Conservation (phyloP, 2,329 filamentous ascomycete species). For the Trichoderma sp. region DNA sequence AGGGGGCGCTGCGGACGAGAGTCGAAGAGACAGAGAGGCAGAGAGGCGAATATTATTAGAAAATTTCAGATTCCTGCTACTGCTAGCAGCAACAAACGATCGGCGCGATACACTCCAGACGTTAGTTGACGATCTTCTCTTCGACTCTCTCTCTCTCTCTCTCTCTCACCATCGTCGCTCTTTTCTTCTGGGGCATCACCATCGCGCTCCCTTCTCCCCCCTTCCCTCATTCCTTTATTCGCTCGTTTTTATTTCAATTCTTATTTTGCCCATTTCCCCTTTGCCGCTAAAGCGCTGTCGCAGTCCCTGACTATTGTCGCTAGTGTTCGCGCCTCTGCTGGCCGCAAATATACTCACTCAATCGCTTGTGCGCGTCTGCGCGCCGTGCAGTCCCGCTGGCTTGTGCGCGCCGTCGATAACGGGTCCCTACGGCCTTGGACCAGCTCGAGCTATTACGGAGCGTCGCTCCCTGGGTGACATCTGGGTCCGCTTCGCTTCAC, state of each 20-base stretch:
- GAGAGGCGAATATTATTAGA: neutral
- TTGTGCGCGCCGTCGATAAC: conserved; percentile 25
- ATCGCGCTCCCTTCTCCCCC: neutral
- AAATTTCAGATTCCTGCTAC: neutral
- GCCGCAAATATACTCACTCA: neutral
- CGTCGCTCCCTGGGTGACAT: conserved; percentile 17
- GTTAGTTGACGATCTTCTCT: neutral
- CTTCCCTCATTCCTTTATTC: neutral
- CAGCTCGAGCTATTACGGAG: conserved; percentile 1
- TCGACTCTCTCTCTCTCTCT: neutral
- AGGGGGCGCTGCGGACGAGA: neutral
- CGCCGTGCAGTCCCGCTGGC: conserved; percentile 25
- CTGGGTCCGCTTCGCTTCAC: conserved; percentile 26
- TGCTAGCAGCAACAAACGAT: neutral
- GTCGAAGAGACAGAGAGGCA: neutral
- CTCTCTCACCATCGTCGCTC: conserved; percentile 11
- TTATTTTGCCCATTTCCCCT: neutral
- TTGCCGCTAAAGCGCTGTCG: neutral
- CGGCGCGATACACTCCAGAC: conserved; percentile 12
- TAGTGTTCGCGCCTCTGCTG: neutral
- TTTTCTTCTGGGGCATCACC: neutral
- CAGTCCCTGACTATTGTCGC: neutral
- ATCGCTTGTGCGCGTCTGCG: conserved; percentile 25
- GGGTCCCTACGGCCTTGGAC: conserved; percentile 13
- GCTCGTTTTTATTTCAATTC: neutral